Base-by-base conservation (phyloP, 2,329 filamentous ascomycete genomes). In the Xylaria digitata region DNA sequence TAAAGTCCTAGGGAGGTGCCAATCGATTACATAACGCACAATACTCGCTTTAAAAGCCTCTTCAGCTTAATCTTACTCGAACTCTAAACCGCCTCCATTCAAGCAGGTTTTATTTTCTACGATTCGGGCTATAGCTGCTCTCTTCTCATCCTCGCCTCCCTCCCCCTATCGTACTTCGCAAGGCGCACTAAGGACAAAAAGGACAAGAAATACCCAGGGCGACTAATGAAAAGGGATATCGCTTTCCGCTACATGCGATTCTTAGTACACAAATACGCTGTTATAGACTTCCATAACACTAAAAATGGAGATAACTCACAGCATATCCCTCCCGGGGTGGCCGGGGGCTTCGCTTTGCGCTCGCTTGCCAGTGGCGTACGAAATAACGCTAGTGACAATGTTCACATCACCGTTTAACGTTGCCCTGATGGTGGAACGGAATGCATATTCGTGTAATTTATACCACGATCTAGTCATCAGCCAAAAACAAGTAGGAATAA, bases 401-500 rank as follows among this genome's bases (percentile, higher is more conserved):
- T 75, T 74, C 72, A 79, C 77, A 2, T 76, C 76, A 1, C 73
- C 73, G 43, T 78, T 77, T 0, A 76, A 73, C 1, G 76, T 78
- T 15, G 75, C 75, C 76, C 76, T 78, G 21, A 78, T 72, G 30
- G 77, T 50, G n/a, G 74, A 74, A 2, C 77, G 72, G 0, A 75
- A 55, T 2, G 75, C 72, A 49, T 78, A 75, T 56, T 78, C 77
- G 15, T 68, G 69, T 0, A 75, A 74, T 2, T 73, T 77, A 26
- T 78, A 78, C 77, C 76, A 78, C 1, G 75, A 65, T 6, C 74
- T 76, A 0, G 76, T 78, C 23, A 79, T 76, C 6, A 78, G 65
- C 59, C n/a, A n/a, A n/a, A n/a, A n/a, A n/a, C n/a, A n/a, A n/a
- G n/a, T n/a, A 79, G 70, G 46, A 78, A 76, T 3, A 73, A 6